Evolutionary conservation across 2,329 filamentous ascomycete genomes (phyloP).

Genomic region (Venturia asperata): DNA sequence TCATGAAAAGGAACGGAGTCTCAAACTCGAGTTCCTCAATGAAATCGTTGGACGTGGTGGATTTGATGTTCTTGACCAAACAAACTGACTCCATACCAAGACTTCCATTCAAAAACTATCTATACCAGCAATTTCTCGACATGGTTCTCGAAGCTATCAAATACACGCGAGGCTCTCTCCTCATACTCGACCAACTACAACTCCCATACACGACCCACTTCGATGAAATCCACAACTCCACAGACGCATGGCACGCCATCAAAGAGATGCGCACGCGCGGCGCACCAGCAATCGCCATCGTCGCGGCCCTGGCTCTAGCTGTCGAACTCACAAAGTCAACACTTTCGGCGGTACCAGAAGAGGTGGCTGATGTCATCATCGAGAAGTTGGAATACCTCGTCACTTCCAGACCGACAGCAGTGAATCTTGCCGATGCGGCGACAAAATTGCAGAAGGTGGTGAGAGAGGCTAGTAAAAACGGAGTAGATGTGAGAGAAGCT

Average conservation of each 20-base stretch:
- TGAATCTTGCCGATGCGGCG: slow-evolving; percentile 88
- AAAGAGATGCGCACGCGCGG: slow-evolving; percentile 71
- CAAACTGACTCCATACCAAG: background rate
- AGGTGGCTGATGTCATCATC: slow-evolving; percentile 61
- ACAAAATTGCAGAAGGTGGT: slow-evolving; percentile 65
- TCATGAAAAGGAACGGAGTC: too few relatives aligned
- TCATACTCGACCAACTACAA: slow-evolving; percentile 77
- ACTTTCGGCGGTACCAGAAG: slow-evolving; percentile 47
- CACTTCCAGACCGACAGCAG: slow-evolving; percentile 84
- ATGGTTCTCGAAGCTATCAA: slow-evolving; percentile 66
- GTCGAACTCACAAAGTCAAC: slow-evolving; percentile 61
- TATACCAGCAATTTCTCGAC: background rate
- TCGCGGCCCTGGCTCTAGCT: slow-evolving; percentile 82
- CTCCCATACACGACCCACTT: slow-evolving; percentile 76
- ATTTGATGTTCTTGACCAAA: background rate
- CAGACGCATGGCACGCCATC: slow-evolving; percentile 77
- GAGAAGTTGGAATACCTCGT: slow-evolving; percentile 78
- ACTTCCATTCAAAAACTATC: background rate
- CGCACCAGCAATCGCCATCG: slow-evolving; percentile 93
- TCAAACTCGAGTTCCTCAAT: too few relatives aligned
- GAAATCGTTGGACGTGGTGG: too few relatives aligned
- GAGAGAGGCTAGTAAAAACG: slow-evolving; percentile 41
- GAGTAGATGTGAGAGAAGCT: slow-evolving; percentile 51
- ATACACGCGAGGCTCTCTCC: slow-evolving; percentile 59
- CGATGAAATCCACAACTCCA: slow-evolving; percentile 60